Conservation (phyloP, 2,329 filamentous ascomycete species). For the Stagonosporopsis cucurbitacearum region DNA sequence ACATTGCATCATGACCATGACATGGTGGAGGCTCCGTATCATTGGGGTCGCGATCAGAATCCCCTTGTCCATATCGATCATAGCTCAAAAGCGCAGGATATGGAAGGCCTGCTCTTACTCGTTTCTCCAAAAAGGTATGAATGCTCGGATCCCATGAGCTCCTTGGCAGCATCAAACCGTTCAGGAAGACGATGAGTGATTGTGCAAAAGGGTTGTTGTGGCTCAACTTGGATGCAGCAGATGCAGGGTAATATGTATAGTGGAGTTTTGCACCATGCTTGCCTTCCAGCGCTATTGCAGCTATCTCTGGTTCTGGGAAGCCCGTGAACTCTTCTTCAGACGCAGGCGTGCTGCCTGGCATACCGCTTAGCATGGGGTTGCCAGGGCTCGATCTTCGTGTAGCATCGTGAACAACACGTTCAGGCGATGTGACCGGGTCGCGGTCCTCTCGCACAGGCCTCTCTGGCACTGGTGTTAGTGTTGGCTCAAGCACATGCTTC, state of each 20-base stretch:
- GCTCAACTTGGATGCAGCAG: slow-evolving; percentile 25
- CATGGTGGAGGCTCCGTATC: slow-evolving; percentile 41
- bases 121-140: slow-evolving; percentile 35
- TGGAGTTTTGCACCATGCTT: slow-evolving; percentile 40
- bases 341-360: slow-evolving; percentile 25
- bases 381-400: slow-evolving; percentile 1
- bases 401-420: slow-evolving; percentile 11
- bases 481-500: slow-evolving; percentile 5
- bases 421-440: slow-evolving; percentile 6
- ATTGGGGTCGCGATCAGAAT: slow-evolving; percentile 55
- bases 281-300: slow-evolving; percentile 35
- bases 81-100: slow-evolving; percentile 60
- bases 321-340: slow-evolving; percentile 40
- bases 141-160: slow-evolving; percentile 49
- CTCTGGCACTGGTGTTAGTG: slow-evolving; percentile 8
- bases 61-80: slow-evolving; percentile 66
- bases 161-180: slow-evolving; percentile 53
- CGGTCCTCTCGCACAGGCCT: neutral
- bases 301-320: slow-evolving; percentile 40
- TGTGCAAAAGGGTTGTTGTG: slow-evolving; percentile 44
- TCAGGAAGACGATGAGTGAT: slow-evolving; percentile 54
- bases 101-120: slow-evolving; percentile 29
- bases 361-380: slow-evolving; percentile 14
- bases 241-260: slow-evolving; percentile 46
- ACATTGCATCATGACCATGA: slow-evolving; percentile 58